Conservation (phyloP, 2,329 filamentous ascomycete genomes). For the Diplodia intermedia region DNA sequence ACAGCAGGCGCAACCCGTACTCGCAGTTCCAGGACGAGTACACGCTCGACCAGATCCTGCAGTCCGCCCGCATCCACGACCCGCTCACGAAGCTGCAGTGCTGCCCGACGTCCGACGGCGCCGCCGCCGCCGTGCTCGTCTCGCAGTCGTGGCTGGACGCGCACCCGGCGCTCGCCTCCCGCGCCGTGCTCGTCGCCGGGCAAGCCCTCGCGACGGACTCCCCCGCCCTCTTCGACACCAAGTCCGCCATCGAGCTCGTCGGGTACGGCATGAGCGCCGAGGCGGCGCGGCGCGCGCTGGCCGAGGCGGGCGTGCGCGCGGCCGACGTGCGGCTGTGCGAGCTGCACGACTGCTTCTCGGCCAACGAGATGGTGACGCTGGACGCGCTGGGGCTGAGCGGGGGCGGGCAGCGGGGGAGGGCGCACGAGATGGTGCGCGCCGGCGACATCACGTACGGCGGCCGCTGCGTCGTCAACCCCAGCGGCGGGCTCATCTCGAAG, state of each 20-base stretch:
- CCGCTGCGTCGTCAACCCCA: conserved; percentile 85
- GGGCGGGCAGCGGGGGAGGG: conserved; percentile 71
- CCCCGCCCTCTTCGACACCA: conserved; percentile 77
- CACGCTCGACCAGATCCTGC: conserved; percentile 79
- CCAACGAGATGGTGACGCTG: conserved; percentile 90
- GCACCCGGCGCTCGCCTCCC: conserved; percentile 78
- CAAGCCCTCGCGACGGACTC: conserved; percentile 87
- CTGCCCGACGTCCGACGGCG: conserved; percentile 94
- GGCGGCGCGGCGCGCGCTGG: conserved; percentile 73
- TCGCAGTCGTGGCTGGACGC: conserved; percentile 88
- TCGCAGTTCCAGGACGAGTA: conserved; percentile 97
- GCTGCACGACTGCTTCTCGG: conserved; percentile 95
- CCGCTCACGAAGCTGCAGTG: conserved; percentile 98
- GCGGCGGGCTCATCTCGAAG: conserved; percentile 93
- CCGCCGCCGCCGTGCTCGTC: conserved; percentile 85
- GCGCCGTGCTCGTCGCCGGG: conserved; percentile 88
- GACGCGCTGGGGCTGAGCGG: conserved; percentile 80
- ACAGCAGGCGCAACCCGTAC: conserved; percentile 92
- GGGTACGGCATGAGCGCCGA: conserved; percentile 83
- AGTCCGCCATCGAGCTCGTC: conserved; percentile 83
- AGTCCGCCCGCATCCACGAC: conserved; percentile 77
- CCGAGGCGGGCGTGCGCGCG: conserved; percentile 71
- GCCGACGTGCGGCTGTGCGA: conserved; percentile 83
- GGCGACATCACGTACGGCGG: conserved; percentile 94
- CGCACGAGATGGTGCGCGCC: conserved; percentile 84